phyloP scores from a whole-genome alignment of 768 basidiomycete genomes.

The Favolaschia claudopus region DNA sequence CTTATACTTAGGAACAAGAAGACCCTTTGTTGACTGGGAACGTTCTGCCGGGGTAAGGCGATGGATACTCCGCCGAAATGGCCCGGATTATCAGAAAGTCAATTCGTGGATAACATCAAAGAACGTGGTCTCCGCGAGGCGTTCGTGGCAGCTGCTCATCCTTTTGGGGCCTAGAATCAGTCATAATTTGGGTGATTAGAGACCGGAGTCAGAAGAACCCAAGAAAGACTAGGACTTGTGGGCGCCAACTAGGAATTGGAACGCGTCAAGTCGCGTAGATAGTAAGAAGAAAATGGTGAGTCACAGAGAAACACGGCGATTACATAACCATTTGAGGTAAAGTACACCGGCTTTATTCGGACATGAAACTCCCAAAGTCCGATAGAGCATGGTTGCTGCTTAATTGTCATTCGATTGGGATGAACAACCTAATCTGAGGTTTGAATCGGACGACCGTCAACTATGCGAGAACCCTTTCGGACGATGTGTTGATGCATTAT shows the following conservation, averaged over 20 bases:
- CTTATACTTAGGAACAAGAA: slow-evolving; percentile 26
- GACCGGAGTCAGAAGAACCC: background rate
- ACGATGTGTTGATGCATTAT: no score
- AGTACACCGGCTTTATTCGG: no score
- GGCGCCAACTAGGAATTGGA: background rate
- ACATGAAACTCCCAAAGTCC: no score
- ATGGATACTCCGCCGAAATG: slow-evolving; percentile 5
- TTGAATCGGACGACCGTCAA: no score
- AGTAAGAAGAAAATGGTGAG: background rate
- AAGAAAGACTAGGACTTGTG: background rate
- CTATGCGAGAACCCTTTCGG: no score
- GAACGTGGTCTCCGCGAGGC: slow-evolving; percentile 26
- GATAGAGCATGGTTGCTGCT: no score
- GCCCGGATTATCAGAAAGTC: slow-evolving; percentile 21
- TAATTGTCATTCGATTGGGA: no score
- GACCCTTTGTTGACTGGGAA: slow-evolving; percentile 22
- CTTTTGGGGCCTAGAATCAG: slow-evolving; percentile 3
- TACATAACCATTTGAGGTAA: slow-evolving; percentile 4
- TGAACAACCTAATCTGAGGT: no score
- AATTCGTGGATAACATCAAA: slow-evolving; percentile 17
- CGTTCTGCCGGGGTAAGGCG: slow-evolving; percentile 20
- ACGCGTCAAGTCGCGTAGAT: background rate
- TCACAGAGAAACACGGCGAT: slow-evolving; percentile 4
- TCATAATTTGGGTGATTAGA: background rate
- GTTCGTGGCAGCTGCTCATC: slow-evolving; percentile 18